phyloP scores from a whole-genome alignment of 768 basidiomycete genomes.

The Harrya chromipes region DNA sequence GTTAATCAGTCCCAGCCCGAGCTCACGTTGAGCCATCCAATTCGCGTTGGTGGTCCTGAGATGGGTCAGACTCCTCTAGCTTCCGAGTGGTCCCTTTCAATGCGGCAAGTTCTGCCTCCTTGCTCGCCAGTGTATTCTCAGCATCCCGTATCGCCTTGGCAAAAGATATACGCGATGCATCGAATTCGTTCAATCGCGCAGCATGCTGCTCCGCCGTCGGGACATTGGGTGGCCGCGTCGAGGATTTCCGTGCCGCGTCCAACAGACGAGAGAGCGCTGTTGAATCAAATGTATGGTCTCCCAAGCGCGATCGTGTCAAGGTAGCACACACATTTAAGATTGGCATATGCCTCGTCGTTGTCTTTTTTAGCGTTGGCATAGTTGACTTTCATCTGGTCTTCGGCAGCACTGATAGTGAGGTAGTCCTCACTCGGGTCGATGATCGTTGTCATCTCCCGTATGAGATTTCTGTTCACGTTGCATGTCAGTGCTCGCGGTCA shows the following conservation, averaged over 20 bases:
- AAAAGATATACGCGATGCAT: conserved; percentile 58
- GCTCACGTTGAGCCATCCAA: conserved; percentile 67
- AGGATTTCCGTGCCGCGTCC: conserved; percentile 69
- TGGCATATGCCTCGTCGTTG: conserved; percentile 61
- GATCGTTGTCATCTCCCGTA: conserved; percentile 66
- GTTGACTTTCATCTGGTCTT: conserved; percentile 61
- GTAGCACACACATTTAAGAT: conserved; percentile 52
- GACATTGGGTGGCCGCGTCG: conserved; percentile 66
- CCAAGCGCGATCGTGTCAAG: not conserved
- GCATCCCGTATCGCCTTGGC: conserved; percentile 74
- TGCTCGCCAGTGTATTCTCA: conserved; percentile 60
- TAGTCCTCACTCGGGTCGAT: conserved; percentile 81
- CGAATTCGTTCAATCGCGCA: conserved; percentile 60
- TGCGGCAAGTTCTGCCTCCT: conserved; percentile 65
- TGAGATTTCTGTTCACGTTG: conserved; percentile 49
- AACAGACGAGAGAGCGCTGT: conserved; percentile 61
- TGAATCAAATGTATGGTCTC: not conserved
- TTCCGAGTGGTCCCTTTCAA: conserved; percentile 61
- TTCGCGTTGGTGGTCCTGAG: conserved; percentile 65
- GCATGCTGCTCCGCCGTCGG: conserved; percentile 64
- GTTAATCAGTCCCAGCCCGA: not conserved
- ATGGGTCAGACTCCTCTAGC: conserved; percentile 69
- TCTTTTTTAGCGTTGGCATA: conserved; percentile 61
- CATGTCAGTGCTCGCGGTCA: not conserved
- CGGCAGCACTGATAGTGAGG: conserved; percentile 67